A percentile compares a stretch with the other conserved stretches of the same genome.
phyloP scores from a whole-genome alignment of 441 rosid genomes.

The Lepidium campestre region DNA sequence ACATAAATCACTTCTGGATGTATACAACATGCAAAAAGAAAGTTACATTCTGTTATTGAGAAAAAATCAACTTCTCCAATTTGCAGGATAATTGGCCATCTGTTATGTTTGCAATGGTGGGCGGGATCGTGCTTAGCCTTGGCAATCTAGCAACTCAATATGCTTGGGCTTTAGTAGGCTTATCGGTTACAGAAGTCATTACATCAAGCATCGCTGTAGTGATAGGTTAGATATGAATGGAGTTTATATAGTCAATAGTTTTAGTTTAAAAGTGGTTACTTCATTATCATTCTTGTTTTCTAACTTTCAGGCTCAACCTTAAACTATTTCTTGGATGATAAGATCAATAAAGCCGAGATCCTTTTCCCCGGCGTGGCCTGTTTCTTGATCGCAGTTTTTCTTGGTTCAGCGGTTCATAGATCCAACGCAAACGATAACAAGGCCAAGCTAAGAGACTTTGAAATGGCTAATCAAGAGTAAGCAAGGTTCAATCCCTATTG shows the following conservation, averaged over 20 bases:
- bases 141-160: slow-evolving; percentile 78
- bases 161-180: slow-evolving; percentile 80
- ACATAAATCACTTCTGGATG: too few species aligned
- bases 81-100: slow-evolving; percentile 80
- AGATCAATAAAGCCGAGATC: slow-evolving; percentile 58
- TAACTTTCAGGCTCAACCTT: slow-evolving; percentile 42
- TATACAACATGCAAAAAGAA: too few species aligned
- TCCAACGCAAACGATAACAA: slow-evolving; percentile 56
- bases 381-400: slow-evolving; percentile 63
- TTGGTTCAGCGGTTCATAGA: slow-evolving; percentile 70
- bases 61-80: too few species aligned
- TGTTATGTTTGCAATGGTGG: slow-evolving; percentile 74
- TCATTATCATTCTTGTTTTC: not conserved
- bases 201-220: slow-evolving; percentile 67
- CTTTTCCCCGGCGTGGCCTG: slow-evolving; percentile 75
- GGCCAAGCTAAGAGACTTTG: slow-evolving; percentile 34
- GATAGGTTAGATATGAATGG: slow-evolving; percentile 41
- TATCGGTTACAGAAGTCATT: slow-evolving; percentile 77
- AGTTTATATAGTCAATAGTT: not conserved
- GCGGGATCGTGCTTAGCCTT: slow-evolving; percentile 64
- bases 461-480: not conserved
- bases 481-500: not conserved
- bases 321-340: slow-evolving; percentile 71
- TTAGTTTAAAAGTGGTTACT: not conserved
- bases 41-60: not conserved